Evolutionary conservation across 2,329 filamentous ascomycete genomes (phyloP).

Genomic region (Aspergillus terreus): DNA sequence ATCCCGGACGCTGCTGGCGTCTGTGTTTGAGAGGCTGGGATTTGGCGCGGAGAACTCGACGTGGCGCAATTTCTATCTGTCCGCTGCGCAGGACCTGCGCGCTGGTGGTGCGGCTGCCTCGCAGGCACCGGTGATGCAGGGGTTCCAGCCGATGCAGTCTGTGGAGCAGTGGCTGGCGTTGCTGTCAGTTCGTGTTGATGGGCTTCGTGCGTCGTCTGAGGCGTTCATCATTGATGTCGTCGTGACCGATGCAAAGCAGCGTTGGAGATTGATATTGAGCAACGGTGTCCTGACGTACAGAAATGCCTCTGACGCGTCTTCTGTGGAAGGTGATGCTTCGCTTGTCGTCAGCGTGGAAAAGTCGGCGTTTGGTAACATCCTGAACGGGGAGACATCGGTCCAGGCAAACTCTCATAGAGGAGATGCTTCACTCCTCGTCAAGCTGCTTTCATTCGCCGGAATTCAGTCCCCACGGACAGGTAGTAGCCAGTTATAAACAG

Average conservation of each 20-base stretch:
- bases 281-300: conserved; percentile 18
- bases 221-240: conserved; percentile 14
- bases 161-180: conserved; percentile 18
- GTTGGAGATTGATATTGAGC: conserved; percentile 18
- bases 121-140: conserved; percentile 3
- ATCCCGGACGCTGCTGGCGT: conserved; percentile 22
- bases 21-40: conserved; percentile 32
- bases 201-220: conserved; percentile 6
- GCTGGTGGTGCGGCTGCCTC: background rate
- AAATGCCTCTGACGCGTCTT: background rate
- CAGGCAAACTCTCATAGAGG: background rate
- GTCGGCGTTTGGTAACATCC: background rate
- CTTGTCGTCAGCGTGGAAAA: background rate
- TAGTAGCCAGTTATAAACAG: too few relatives aligned
- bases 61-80: conserved; percentile 42
- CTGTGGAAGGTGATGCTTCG: background rate
- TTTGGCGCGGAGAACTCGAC: conserved; percentile 39
- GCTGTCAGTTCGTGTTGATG: conserved; percentile 17
- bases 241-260: conserved; percentile 10
- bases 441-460: background rate
- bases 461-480: background rate
- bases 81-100: conserved; percentile 27
- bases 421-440: background rate
- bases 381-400: background rate
- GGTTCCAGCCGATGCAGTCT: conserved; percentile 5